Evolutionary conservation across 1,284 basidiomycete species (phyloP).

Genomic region (Leccinum laetum): DNA sequence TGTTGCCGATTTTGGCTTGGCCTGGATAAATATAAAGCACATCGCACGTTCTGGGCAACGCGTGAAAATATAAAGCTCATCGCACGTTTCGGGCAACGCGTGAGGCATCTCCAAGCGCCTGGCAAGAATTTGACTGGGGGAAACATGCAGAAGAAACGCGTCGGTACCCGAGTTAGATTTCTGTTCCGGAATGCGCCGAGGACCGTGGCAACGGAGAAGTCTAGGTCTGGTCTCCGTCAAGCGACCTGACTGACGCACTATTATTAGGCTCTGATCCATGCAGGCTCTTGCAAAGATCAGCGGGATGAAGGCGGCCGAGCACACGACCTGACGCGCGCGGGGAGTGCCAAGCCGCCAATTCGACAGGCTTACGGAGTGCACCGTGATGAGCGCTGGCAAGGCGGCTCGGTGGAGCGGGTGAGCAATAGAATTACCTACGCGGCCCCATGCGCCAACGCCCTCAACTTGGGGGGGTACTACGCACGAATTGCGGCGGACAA

Average conservation of each 20-base stretch:
- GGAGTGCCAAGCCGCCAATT: conserved; percentile 7
- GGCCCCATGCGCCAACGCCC: background rate
- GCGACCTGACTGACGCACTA: background rate
- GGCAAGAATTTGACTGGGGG: conserved; percentile 3
- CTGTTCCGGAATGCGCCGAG: conserved; percentile 17
- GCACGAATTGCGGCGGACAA: conserved; percentile 20
- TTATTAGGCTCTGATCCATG: conserved; percentile 15
- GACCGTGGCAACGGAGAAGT: conserved; percentile 3
- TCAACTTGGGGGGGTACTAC: background rate
- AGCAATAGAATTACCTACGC: conserved; percentile 3
- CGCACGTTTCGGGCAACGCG: conserved; percentile 3
- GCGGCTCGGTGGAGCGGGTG: conserved; percentile 9
- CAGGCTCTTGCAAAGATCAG: conserved; percentile 17
- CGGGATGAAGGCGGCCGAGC: conserved; percentile 10
- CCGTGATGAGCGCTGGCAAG: conserved; percentile 12
- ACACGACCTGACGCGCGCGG: background rate
- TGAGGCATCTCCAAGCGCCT: conserved; percentile 1
- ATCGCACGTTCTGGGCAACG: conserved; percentile 2
- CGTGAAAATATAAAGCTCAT: background rate
- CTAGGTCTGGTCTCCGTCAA: no score
- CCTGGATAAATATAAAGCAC: background rate
- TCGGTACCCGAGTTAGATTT: background rate
- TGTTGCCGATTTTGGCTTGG: background rate
- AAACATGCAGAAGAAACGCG: background rate
- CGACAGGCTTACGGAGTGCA: conserved; percentile 13